A percentile compares a stretch with the other conserved stretches of the same genome.
Conservation (phyloP, 1,284 basidiomycete species). For the Pseudozyma tsukubaensis region DNA sequence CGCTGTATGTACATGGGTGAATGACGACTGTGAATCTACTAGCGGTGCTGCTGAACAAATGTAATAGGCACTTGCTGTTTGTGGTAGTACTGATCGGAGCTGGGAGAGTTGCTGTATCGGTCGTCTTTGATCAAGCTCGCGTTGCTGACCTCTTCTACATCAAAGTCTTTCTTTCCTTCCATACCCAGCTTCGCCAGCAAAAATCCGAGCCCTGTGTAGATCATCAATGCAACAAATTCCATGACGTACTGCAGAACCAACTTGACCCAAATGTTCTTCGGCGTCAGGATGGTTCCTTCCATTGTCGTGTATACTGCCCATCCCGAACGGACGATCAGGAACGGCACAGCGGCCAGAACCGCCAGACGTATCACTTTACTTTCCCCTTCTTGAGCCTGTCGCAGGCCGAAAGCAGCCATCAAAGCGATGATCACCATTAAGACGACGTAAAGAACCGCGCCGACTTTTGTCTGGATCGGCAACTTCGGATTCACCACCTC, state of each 20-base stretch:
- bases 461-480: slow-evolving; percentile 14
- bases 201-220: slow-evolving; percentile 13
- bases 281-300: slow-evolving; percentile 1
- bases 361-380: slow-evolving; percentile 2
- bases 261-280: slow-evolving; percentile 26
- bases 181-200: not conserved
- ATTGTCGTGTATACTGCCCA: slow-evolving; percentile 20
- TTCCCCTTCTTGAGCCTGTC: not conserved
- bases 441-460: slow-evolving; percentile 23
- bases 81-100: not conserved
- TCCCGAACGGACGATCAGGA: slow-evolving; percentile 20
- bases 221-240: slow-evolving; percentile 15
- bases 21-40: too few relatives aligned
- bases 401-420: slow-evolving; percentile 2
- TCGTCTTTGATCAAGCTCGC: not conserved
- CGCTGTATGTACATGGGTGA: too few relatives aligned
- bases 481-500: slow-evolving; percentile 7
- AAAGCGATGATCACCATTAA: slow-evolving; percentile 2
- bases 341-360: slow-evolving; percentile 1
- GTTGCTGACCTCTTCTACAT: slow-evolving; percentile 5
- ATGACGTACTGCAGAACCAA: slow-evolving; percentile 24
- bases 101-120: too few relatives aligned
- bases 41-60: too few relatives aligned
- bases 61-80: not conserved
- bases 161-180: not conserved